Percentiles rank a stretch among this genome's conserved stretches.
These are phyloP conservation scores for Puccinia triticina DNA, from an alignment of 1,284 basidiomycete genomes.

Conservation along the genomic window DNA sequence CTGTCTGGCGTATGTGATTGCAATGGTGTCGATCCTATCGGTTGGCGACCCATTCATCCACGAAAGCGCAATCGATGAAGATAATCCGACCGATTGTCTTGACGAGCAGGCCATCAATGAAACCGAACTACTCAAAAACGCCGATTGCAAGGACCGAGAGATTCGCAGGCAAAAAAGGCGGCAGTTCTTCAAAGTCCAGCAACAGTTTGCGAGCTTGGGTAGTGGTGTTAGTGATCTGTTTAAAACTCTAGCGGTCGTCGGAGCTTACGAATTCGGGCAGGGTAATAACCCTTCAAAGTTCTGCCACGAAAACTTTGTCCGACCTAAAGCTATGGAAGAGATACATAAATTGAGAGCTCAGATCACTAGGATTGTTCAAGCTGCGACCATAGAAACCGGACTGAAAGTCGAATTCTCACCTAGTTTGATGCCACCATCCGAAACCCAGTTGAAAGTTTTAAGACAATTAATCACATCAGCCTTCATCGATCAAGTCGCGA, in stretches of 20 bases:
- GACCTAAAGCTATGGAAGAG: conserved; percentile 88
- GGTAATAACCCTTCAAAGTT: conserved; percentile 70
- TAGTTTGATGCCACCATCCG: conserved; percentile 55
- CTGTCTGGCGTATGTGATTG: conserved; percentile 87
- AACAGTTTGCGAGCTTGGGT: conserved; percentile 80
- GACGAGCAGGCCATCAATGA: conserved; percentile 19
- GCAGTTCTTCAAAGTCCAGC: conserved; percentile 54
- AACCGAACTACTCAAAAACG: conserved; percentile 64
- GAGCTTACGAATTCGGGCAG: conserved; percentile 91
- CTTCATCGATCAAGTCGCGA: conserved; percentile 94
- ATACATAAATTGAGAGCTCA: conserved; percentile 95
- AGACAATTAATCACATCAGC: conserved; percentile 84
- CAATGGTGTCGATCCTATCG: conserved; percentile 86
- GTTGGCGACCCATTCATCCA: conserved; percentile 95
- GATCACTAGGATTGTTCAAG: conserved; percentile 77
- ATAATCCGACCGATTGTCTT: conserved; percentile 71
- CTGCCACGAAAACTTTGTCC: conserved; percentile 79
- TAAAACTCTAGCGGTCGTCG: conserved; percentile 84
- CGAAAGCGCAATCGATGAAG: conserved; percentile 72
- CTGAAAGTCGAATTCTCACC: conserved; percentile 40
- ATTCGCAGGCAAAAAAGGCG: conserved; percentile 62
- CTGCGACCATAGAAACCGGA: conserved; percentile 60
- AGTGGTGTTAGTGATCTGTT: conserved; percentile 85
- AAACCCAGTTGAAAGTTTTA: conserved; percentile 77
- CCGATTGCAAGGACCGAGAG: conserved; percentile 76